These are phyloP conservation scores for Pascua sp. DNA, from an alignment of 1,284 basidiomycete genomes.

Conservation along the genomic window DNA sequence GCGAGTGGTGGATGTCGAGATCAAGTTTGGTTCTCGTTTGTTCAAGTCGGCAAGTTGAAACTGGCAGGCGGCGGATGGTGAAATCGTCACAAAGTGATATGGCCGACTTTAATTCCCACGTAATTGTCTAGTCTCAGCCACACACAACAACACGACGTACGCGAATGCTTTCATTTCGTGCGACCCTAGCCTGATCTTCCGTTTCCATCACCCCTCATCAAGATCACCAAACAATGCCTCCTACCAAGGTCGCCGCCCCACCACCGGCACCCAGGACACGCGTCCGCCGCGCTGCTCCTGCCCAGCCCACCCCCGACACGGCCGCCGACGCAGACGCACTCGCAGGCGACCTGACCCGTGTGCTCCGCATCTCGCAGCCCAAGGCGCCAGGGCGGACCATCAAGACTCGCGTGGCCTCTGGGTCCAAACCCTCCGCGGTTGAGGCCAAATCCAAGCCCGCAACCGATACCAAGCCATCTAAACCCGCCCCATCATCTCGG, in stretches of 20 bases:
- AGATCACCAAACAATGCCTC: slow-evolving; percentile 4
- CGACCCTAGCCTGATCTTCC: background rate
- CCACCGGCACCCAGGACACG: background rate
- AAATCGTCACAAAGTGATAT: background rate
- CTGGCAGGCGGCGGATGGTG: too few relatives aligned
- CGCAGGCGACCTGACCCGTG: slow-evolving; percentile 27
- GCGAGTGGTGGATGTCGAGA: too few relatives aligned
- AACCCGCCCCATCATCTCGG: background rate
- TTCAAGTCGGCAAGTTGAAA: too few relatives aligned
- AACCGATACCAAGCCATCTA: background rate
- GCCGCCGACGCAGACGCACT: slow-evolving; percentile 19
- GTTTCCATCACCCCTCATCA: background rate
- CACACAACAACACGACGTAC: slow-evolving; percentile 4
- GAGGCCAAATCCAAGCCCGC: slow-evolving; percentile 1
- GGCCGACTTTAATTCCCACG: background rate
- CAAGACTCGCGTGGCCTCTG: background rate
- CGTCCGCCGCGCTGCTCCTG: background rate
- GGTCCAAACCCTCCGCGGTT: background rate
- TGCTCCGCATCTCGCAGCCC: slow-evolving; percentile 27
- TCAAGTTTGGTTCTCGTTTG: too few relatives aligned
- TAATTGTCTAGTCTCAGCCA: background rate
- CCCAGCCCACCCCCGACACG: background rate
- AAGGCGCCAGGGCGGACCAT: slow-evolving; percentile 1
- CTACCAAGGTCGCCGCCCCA: background rate
- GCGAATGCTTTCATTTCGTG: slow-evolving; percentile 7